phyloP scores from a whole-genome alignment of 768 basidiomycete species.

The Pleurotus djamor region DNA sequence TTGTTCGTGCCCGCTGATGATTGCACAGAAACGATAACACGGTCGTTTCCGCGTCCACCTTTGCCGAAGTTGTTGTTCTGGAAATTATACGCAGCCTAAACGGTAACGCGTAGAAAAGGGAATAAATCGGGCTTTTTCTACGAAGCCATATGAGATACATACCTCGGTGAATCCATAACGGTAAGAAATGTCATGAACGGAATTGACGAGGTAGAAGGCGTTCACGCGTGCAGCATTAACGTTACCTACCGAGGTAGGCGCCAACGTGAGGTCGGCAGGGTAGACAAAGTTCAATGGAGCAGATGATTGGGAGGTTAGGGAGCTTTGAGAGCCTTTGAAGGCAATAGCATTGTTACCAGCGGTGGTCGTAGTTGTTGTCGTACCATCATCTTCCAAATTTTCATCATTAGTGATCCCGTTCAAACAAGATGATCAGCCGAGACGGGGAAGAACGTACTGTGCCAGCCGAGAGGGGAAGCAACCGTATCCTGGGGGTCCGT shows the following conservation, averaged over 20 bases:
- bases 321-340: conserved; percentile 23
- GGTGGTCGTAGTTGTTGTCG: conserved; percentile 15
- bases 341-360: conserved; percentile 36
- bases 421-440: too few species aligned
- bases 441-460: conserved; percentile 19
- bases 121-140: neutral
- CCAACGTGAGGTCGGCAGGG: conserved; percentile 20
- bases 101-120: neutral
- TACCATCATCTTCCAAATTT: conserved; percentile 15
- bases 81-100: conserved; percentile 43
- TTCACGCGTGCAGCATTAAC: conserved; percentile 52
- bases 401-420: too few species aligned
- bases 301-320: conserved; percentile 30
- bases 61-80: conserved; percentile 58
- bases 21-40: conserved; percentile 52
- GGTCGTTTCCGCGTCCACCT: conserved; percentile 50
- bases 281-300: conserved; percentile 29
- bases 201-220: conserved; percentile 61
- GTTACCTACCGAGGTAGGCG: conserved; percentile 34
- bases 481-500: conserved; percentile 50
- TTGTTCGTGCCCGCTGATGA: conserved; percentile 44
- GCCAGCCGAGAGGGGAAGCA: conserved; percentile 60
- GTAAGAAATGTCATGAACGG: conserved; percentile 47
- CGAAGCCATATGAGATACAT: too few species aligned
- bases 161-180: conserved; percentile 54